These are phyloP conservation scores for Beauveria sp. DNA, from an alignment of 2,329 filamentous ascomycete genomes.

Conservation along the genomic window DNA sequence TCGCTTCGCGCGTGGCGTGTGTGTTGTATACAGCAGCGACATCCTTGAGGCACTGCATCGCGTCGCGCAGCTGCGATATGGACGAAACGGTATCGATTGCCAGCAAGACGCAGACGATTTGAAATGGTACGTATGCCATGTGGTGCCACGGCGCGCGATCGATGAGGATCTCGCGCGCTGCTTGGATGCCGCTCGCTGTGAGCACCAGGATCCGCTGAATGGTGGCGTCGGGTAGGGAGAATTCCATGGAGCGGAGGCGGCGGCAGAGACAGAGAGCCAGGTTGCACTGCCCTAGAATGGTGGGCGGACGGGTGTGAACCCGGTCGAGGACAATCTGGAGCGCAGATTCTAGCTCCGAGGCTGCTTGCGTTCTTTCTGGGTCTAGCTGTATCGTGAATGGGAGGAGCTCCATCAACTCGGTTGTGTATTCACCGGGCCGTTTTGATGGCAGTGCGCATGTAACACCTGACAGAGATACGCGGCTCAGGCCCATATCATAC, in stretches of 20 bases:
- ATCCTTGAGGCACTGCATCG: constrained; percentile 38
- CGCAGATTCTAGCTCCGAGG: constrained; percentile 33
- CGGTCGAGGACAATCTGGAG: constrained; percentile 33
- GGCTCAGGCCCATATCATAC: constrained; percentile 48
- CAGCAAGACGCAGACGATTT: constrained; percentile 47
- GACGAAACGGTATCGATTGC: constrained; percentile 46
- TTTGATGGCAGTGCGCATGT: constrained; percentile 32
- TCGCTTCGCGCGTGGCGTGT: constrained; percentile 41
- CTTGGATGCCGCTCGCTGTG: constrained; percentile 35
- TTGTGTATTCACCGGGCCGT: constrained; percentile 32
- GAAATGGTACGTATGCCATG: constrained; percentile 51
- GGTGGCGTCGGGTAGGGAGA: constrained; percentile 32
- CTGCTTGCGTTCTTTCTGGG: constrained; percentile 36
- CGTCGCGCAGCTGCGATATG: constrained; percentile 38
- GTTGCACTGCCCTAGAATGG: constrained; percentile 45
- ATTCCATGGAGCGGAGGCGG: constrained; percentile 42
- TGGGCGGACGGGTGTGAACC: constrained; percentile 31
- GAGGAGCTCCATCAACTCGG: constrained; percentile 43
- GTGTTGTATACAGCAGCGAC: constrained; percentile 37
- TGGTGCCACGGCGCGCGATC: constrained; percentile 48
- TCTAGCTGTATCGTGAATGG: constrained; percentile 47
- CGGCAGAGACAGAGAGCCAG: constrained; percentile 48
- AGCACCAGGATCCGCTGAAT: constrained; percentile 41
- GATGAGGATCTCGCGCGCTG: constrained; percentile 37
- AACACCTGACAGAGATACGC: constrained; percentile 39